Evolutionary conservation across 495 filamentous ascomycete species (phyloP).

Genomic region (Penicillium waksmanii): DNA sequence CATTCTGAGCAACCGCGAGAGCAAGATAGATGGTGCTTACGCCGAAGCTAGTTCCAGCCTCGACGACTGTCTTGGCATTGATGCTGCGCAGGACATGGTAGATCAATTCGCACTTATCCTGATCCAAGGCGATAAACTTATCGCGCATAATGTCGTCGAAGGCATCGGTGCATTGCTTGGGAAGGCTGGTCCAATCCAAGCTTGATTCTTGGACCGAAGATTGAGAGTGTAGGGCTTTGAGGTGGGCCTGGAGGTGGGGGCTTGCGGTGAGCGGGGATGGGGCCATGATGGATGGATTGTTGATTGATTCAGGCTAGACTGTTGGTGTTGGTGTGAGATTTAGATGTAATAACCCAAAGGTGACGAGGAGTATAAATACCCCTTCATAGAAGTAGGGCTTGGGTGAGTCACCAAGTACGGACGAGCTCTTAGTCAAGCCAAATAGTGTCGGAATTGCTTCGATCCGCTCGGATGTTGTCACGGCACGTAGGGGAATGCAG

Average conservation of each 20-base stretch:
- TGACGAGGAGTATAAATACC: too few species aligned
- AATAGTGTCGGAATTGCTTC: background rate
- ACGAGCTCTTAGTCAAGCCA: background rate
- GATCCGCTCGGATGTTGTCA: background rate
- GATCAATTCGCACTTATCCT: conserved; percentile 57
- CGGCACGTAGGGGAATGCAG: too few species aligned
- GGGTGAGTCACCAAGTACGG: background rate
- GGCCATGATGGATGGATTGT: conserved; percentile 13
- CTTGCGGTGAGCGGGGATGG: conserved; percentile 21
- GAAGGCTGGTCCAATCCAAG: conserved; percentile 21
- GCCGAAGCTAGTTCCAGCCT: conserved; percentile 62
- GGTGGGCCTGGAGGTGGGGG: conserved; percentile 23
- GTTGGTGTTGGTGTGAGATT: background rate
- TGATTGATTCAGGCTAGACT: background rate
- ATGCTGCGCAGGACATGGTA: conserved; percentile 52
- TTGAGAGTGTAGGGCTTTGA: conserved; percentile 31
- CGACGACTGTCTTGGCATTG: conserved; percentile 54
- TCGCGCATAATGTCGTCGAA: conserved; percentile 47
- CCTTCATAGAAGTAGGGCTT: too few species aligned
- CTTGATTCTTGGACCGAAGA: conserved; percentile 36
- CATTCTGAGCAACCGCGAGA: conserved; percentile 48
- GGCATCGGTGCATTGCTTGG: conserved; percentile 17
- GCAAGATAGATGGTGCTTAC: conserved; percentile 65
- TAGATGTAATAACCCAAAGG: background rate
- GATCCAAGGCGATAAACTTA: conserved; percentile 59